phyloP scores from a whole-genome alignment of 1,139 yeast species.

The Taphrina betulina region DNA sequence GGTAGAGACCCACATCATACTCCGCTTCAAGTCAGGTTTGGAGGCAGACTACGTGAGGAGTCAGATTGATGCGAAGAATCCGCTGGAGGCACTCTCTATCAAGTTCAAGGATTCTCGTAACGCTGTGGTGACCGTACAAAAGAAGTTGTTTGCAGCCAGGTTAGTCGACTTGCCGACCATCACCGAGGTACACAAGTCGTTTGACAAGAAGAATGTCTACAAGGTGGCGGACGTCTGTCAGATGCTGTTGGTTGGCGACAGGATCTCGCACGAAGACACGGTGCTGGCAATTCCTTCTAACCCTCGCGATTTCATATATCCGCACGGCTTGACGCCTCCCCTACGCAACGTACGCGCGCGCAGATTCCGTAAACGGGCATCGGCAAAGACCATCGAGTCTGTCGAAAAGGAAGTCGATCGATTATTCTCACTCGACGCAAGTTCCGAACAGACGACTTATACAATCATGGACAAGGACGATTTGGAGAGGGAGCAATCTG shows the following conservation, averaged over 20 bases:
- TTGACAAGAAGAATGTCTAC: slow-evolving; percentile 83
- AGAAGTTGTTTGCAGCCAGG: slow-evolving; percentile 74
- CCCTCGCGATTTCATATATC: slow-evolving; percentile 48
- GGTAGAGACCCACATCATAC: slow-evolving; percentile 77
- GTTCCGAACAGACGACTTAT: slow-evolving; percentile 76
- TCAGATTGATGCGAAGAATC: slow-evolving; percentile 37
- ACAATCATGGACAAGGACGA: slow-evolving; percentile 64
- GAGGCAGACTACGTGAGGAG: slow-evolving; percentile 60
- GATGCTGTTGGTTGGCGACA: slow-evolving; percentile 71
- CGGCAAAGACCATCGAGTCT: slow-evolving; percentile 55
- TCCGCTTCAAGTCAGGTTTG: slow-evolving; percentile 76
- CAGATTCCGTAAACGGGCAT: slow-evolving; percentile 55
- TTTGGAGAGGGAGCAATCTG: slow-evolving; percentile 41
- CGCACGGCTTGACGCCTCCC: slow-evolving; percentile 85
- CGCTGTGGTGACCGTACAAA: slow-evolving; percentile 61
- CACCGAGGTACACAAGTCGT: slow-evolving; percentile 81
- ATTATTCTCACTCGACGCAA: slow-evolving; percentile 70
- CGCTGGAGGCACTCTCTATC: slow-evolving; percentile 71
- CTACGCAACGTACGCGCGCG: slow-evolving; percentile 56
- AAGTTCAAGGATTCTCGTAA: slow-evolving; percentile 57
- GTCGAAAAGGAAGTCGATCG: slow-evolving; percentile 79
- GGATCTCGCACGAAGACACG: slow-evolving; percentile 58
- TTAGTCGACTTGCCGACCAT: slow-evolving; percentile 87
- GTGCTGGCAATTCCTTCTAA: slow-evolving; percentile 48
- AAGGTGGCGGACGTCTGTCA: slow-evolving; percentile 86